Evolutionary conservation across 2,329 filamentous ascomycete genomes (phyloP), one percentile per base, ranked within the genome.

Genomic region (Neofusicoccum sp.): DNA sequence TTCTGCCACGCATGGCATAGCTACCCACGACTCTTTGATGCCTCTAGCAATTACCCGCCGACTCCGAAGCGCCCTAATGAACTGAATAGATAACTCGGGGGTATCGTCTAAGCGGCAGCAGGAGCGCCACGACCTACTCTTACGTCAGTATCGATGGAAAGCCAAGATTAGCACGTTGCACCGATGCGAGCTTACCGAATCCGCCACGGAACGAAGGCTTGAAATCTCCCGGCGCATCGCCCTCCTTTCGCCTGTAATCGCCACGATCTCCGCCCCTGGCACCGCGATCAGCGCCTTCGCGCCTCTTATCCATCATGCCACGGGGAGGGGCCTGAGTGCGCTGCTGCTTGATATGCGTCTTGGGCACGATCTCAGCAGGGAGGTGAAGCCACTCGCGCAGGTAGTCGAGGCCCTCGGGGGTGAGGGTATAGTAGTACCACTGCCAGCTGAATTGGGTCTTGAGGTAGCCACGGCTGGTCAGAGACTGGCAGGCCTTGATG

Each of bases 261-360:
- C 89, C 89, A 81, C 89, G 88, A 73, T 86, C 85, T 70, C 84
- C 69, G 62, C 67, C 65, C 33, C n/a, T 76, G 74, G 84, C 16
- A 69, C 65, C 2, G 71, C 73, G 5, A 60, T 64, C 11, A 69
- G 90, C 89, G 69, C 66, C 4, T 61, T 65, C 7, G 62, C 61
- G 2, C 65, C 66, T 7, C 68, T 72, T 14, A 70, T 70, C 20
- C 65, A 98, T 88, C 93, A 98, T 97, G 78, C 95, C 95, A 76
- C 93, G 92, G 77, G 95, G 93, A 80, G 93, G 93, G 83, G 91
- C 93, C 82, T 97, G 92, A 74, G 91, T 93, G 82, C 93, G 91
- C 86, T 96, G 92, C 86, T 97, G 92, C 91, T 99, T 99, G 85
- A 99, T 97, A 89, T 99, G 95, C 76, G 95, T 99, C 76, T 96